Conservation (phyloP, 139 green algal genomes). For the Choricystis sp. region DNA sequence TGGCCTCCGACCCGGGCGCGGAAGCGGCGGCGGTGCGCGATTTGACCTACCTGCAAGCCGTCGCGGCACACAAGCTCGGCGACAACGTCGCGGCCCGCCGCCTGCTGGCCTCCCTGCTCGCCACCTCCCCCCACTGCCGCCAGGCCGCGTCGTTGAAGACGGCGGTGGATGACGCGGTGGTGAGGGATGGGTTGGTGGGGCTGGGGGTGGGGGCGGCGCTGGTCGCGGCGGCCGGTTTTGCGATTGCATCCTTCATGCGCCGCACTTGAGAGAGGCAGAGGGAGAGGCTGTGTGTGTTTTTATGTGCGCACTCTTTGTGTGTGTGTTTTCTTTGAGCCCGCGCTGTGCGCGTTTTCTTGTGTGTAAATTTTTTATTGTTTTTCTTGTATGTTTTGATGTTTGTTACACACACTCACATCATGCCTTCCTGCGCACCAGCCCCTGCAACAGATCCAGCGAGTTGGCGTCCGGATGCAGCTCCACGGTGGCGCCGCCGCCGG, state of each 20-base stretch:
- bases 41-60: not conserved
- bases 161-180: constrained; percentile 1
- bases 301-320: too few relatives aligned
- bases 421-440: not conserved
- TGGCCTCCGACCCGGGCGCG: not conserved
- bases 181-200: constrained; percentile 1
- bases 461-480: not conserved
- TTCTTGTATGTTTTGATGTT: too few relatives aligned
- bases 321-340: too few relatives aligned
- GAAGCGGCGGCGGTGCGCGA: not conserved
- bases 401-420: too few relatives aligned
- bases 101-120: not conserved
- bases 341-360: too few relatives aligned
- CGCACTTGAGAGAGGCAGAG: too few relatives aligned
- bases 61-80: not conserved
- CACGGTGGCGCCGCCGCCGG: too few relatives aligned
- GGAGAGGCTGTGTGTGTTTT: too few relatives aligned
- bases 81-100: not conserved
- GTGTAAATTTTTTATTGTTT: not conserved
- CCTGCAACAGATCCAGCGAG: not conserved
- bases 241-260: not conserved
- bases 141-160: not conserved
- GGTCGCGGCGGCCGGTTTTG: not conserved
- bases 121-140: not conserved
- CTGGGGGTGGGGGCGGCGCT: not conserved